A percentile compares a stretch with the other conserved stretches of the same genome.
phyloP scores from a whole-genome alignment of 2,329 filamentous ascomycete genomes.

The Neopestalotiopsis sp. region DNA sequence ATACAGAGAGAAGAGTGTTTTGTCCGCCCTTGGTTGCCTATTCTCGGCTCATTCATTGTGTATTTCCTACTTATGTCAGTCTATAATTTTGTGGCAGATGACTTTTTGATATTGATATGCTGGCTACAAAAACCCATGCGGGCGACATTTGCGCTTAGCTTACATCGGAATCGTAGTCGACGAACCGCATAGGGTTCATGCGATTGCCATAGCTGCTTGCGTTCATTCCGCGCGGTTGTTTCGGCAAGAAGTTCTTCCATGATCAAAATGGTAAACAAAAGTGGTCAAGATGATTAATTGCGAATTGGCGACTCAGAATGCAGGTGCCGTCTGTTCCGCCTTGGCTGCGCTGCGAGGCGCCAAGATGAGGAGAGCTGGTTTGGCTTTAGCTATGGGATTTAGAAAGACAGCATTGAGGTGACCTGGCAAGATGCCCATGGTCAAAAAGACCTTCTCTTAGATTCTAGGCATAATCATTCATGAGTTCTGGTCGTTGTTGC shows the following conservation, averaged over 20 bases:
- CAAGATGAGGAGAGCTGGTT: conserved; percentile 48
- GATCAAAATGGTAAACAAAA: conserved; percentile 46
- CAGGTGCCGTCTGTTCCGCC: conserved; percentile 41
- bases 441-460: conserved; percentile 40
- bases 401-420: conserved; percentile 45
- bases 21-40: conserved; percentile 41
- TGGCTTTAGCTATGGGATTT: conserved; percentile 42
- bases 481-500: not conserved
- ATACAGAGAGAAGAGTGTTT: conserved; percentile 26
- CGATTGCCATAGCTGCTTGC: conserved; percentile 50
- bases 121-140: too few species aligned
- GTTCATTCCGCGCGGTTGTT: conserved; percentile 44
- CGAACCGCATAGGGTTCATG: conserved; percentile 45
- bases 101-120: too few species aligned
- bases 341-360: conserved; percentile 49
- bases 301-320: conserved; percentile 39
- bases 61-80: too few species aligned
- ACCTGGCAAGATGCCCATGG: conserved; percentile 47
- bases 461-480: not conserved
- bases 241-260: conserved; percentile 33
- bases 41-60: too few species aligned
- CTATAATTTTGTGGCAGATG: too few species aligned
- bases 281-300: conserved; percentile 42
- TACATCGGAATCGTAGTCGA: conserved; percentile 49
- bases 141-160: not conserved